Percentiles rank a stretch among this genome's conserved stretches.
Evolutionary conservation across 768 basidiomycete genomes (phyloP).

Genomic region (Phlebiopsis flavidoalba): DNA sequence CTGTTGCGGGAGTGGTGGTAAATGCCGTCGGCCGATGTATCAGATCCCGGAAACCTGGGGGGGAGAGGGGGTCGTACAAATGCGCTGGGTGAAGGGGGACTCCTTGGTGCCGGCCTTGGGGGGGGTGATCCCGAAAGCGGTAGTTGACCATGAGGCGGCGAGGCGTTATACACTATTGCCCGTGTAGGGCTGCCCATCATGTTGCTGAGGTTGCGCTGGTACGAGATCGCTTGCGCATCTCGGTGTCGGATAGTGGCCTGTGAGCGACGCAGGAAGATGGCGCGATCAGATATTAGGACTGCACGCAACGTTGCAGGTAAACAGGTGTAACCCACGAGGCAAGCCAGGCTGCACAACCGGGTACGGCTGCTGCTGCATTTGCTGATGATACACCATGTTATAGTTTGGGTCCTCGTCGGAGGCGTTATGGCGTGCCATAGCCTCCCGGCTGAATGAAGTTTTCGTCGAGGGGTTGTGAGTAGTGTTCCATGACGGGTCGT

Average conservation of each 20-base stretch:
- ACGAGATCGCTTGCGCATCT: constrained; percentile 62
- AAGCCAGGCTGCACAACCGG: constrained; percentile 43
- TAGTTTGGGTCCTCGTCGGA: constrained; percentile 28
- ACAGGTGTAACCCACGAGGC: constrained; percentile 59
- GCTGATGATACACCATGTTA: constrained; percentile 33
- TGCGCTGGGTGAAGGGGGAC: constrained; percentile 71
- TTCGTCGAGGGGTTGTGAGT: constrained; percentile 24
- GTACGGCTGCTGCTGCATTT: constrained; percentile 47
- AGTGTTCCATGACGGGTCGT: constrained; percentile 26
- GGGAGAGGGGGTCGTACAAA: constrained; percentile 83
- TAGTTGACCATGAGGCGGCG: constrained; percentile 60
- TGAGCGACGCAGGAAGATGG: constrained; percentile 36
- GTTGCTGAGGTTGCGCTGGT: constrained; percentile 52
- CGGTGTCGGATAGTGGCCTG: constrained; percentile 62
- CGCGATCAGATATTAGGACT: constrained; percentile 56
- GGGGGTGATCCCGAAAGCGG: constrained; percentile 55
- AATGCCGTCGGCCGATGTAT: constrained; percentile 79
- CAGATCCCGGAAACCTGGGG: constrained; percentile 77
- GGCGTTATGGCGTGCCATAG: constrained; percentile 29
- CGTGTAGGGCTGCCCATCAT: constrained; percentile 56
- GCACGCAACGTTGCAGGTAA: constrained; percentile 32
- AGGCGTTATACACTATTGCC: constrained; percentile 51
- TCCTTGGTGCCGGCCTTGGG: too few relatives aligned
- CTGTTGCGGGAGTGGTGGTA: constrained; percentile 73
- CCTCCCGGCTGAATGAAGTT: constrained; percentile 8